These are phyloP conservation scores for Aspergillus olivimuriae DNA, from an alignment of 495 filamentous ascomycete genomes.

Conservation along the genomic window DNA sequence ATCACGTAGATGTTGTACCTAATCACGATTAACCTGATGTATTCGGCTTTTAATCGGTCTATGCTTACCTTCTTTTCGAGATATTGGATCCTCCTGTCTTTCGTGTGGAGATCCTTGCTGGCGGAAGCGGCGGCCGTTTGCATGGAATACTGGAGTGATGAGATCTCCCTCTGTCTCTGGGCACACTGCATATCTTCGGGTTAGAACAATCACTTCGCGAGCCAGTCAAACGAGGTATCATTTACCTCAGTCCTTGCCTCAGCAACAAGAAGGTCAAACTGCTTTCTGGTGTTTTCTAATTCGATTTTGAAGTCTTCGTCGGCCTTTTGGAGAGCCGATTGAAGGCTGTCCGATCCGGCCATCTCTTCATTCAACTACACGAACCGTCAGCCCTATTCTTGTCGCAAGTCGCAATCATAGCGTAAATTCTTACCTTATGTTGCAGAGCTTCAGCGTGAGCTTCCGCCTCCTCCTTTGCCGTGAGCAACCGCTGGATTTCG, in stretches of 20 bases:
- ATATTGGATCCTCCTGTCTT: constrained; percentile 29
- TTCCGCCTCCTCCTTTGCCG: constrained; percentile 14
- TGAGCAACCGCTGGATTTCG: constrained; percentile 17
- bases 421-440: constrained; percentile 19
- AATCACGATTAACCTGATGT: background rate
- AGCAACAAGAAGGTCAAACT: constrained; percentile 15
- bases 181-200: constrained; percentile 9
- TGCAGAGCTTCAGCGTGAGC: constrained; percentile 16
- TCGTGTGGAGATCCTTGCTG: constrained; percentile 26
- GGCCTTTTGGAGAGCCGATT: constrained; percentile 13
- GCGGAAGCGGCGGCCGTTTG: constrained; percentile 20
- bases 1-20: constrained; percentile 36
- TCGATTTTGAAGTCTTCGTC: constrained; percentile 18
- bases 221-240: background rate
- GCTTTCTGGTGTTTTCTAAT: constrained; percentile 11
- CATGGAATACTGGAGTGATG: constrained; percentile 18
- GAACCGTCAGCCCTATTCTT: constrained; percentile 9
- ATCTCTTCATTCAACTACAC: constrained; percentile 10
- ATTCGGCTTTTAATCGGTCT: background rate
- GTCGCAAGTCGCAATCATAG: background rate
- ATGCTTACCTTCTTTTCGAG: constrained; percentile 37
- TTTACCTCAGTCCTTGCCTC: constrained; percentile 20
- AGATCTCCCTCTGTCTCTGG: constrained; percentile 21
- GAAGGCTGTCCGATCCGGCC: constrained; percentile 14
- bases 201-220: background rate